Percentiles rank a stretch among this genome's conserved stretches.
These are phyloP conservation scores for Pseudogymnoascus sp. DNA, from an alignment of 2,329 filamentous ascomycete species.

Conservation along the genomic window DNA sequence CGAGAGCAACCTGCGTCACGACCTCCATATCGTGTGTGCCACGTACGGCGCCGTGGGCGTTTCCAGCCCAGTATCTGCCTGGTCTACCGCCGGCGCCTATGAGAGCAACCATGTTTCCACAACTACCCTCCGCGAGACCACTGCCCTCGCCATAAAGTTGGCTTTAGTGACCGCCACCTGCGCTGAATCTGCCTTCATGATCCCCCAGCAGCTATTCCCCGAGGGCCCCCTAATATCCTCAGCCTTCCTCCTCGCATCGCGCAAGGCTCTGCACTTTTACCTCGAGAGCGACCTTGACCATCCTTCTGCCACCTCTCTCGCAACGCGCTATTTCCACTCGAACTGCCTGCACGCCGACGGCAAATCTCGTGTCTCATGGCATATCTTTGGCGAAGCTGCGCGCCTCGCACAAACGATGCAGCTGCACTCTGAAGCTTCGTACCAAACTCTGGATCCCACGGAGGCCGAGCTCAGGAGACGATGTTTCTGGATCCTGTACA, in stretches of 20 bases:
- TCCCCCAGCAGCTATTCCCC: conserved; percentile 34
- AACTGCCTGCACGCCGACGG: conserved; percentile 37
- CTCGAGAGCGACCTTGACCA: conserved; percentile 35
- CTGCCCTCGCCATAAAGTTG: conserved; percentile 19
- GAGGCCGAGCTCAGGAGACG: conserved; percentile 28
- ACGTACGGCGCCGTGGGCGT: background rate
- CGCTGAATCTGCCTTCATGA: conserved; percentile 34
- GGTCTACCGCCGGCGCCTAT: background rate
- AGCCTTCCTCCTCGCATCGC: conserved; percentile 33
- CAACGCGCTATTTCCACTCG: conserved; percentile 38
- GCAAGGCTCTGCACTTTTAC: conserved; percentile 32
- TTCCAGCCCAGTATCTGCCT: background rate
- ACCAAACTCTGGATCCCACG: conserved; percentile 29
- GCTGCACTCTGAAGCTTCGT: conserved; percentile 33
- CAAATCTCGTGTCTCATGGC: conserved; percentile 37
- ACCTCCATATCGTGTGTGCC: conserved; percentile 27
- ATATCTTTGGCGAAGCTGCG: conserved; percentile 37
- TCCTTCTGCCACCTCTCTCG: conserved; percentile 35
- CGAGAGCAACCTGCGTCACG: conserved; percentile 33
- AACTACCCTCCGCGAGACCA: background rate
- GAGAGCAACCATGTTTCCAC: background rate
- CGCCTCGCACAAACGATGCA: conserved; percentile 36
- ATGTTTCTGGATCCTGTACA: conserved; percentile 14
- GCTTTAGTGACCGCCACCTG: conserved; percentile 38
- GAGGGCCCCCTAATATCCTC: conserved; percentile 23